Conservation (phyloP, 2,329 filamentous ascomycete genomes). For the Anthostomella pinea region DNA sequence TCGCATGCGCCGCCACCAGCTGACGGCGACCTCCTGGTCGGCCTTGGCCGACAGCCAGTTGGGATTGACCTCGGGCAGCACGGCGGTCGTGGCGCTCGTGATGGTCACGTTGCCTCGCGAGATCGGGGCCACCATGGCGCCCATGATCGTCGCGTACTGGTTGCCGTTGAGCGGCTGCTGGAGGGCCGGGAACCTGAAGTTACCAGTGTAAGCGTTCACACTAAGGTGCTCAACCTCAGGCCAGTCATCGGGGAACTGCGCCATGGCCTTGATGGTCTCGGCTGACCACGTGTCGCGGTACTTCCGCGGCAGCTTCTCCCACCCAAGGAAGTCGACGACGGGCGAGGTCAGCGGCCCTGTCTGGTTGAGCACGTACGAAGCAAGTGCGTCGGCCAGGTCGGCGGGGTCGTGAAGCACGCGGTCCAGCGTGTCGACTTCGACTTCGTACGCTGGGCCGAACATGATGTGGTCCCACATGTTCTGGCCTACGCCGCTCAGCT, state of each 20-base stretch:
- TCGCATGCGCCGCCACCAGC: constrained; percentile 40
- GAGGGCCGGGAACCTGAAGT: constrained; percentile 5
- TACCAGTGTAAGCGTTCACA: constrained; percentile 11
- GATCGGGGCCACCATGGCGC: constrained; percentile 1
- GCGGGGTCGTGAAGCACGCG: constrained; percentile 21
- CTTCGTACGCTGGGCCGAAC: constrained; percentile 21
- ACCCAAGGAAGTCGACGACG: constrained; percentile 23
- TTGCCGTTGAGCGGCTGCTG: constrained; percentile 12
- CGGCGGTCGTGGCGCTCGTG: constrained; percentile 4
- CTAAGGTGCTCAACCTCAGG: constrained; percentile 19
- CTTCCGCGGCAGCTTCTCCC: constrained; percentile 29
- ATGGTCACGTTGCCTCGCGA: constrained; percentile 19
- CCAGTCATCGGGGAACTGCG: constrained; percentile 28
- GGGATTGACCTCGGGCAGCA: constrained; percentile 35
- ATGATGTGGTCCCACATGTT: constrained; percentile 5
- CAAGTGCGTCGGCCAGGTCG: constrained; percentile 11
- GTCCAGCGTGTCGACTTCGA: constrained; percentile 31
- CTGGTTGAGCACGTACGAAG: neutral
- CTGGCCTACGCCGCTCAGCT: constrained; percentile 3
- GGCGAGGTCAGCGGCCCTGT: constrained; percentile 24
- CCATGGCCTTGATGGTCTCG: neutral
- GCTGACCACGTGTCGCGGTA: constrained; percentile 12
- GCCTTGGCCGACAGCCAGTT: constrained; percentile 42
- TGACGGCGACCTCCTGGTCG: constrained; percentile 45
- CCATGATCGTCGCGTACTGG: constrained; percentile 13